Percentiles rank a stretch among this genome's conserved stretches.
Evolutionary conservation across 2,329 filamentous ascomycete genomes (phyloP).

Genomic region (Plenodomus tracheiphilus): DNA sequence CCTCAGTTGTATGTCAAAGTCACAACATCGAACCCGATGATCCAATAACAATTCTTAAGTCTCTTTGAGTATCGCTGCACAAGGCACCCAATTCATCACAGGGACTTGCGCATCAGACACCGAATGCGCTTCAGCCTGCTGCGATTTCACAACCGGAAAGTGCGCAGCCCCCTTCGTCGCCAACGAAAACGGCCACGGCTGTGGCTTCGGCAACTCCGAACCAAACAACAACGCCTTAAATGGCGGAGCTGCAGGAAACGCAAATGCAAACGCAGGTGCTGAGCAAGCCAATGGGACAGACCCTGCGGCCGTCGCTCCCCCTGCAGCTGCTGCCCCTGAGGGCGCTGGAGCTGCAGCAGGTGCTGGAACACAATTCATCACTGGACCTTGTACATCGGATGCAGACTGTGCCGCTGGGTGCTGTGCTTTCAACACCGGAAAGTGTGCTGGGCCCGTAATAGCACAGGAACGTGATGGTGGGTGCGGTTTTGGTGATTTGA

Average conservation of each 20-base stretch:
- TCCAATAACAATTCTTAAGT: conserved; percentile 18
- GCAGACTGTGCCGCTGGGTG: conserved; percentile 45
- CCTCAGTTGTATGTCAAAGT: conserved; percentile 21
- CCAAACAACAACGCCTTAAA: conserved; percentile 38
- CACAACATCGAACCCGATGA: neutral
- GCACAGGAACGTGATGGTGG: conserved; percentile 43
- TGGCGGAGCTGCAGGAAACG: conserved; percentile 11
- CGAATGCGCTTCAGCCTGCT: conserved; percentile 28
- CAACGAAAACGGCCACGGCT: conserved; percentile 41
- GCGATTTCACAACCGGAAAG: conserved; percentile 38
- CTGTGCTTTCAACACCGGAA: conserved; percentile 41
- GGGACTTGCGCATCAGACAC: conserved; percentile 31
- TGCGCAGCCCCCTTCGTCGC: conserved; percentile 39
- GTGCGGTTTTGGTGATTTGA: conserved; percentile 42
- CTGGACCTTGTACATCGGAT: conserved; percentile 42
- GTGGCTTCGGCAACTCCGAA: conserved; percentile 41
- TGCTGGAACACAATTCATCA: conserved; percentile 45
- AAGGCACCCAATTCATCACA: conserved; percentile 38
- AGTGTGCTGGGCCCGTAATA: conserved; percentile 36
- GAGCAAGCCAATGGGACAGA: neutral
- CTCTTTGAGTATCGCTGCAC: conserved; percentile 28
- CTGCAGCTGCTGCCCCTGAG: neutral
- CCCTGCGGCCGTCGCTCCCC: neutral
- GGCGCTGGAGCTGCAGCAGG: conserved; percentile 3
- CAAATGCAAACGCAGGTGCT: conserved; percentile 5